Evolutionary conservation across 306 rosid genomes (phyloP), one percentile per base, ranked within the genome.

Genomic region (Pueraria montana): DNA sequence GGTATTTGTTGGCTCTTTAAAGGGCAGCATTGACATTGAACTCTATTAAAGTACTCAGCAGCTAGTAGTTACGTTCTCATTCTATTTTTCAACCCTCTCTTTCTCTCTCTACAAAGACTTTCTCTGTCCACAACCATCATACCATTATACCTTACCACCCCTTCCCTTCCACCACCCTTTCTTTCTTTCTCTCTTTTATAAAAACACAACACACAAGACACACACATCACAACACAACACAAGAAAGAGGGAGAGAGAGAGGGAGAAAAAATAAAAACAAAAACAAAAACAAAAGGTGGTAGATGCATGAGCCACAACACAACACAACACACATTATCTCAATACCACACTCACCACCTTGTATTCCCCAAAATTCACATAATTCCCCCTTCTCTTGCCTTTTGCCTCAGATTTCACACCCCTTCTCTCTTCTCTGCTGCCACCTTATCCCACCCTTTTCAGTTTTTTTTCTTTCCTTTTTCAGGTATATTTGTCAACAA

Each of bases 261-360:
- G 72, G 13, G 24, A 45, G 18, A 56, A 69, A 55, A 13, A 53
- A 56, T 0, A 82, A 27, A 53, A 65, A 55, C 16, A 86, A 59
- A 84, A 69, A 77, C 36, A 84, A 70, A 87, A 89, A 89, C 94
- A 89, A 91, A 91, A 93, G 93, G 94, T 90, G 91, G 94, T 90
- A 93, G 93, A 91, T 93, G 97, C 97, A 93, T 93, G 94, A 93
- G 91, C 89, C 92, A 84, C 91, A 89, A 79, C 85, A 73, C 62
- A 80, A 66, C 36, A 79, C 43, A 71, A 52, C 26, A 55, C 84
- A 86, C 83, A 80, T 68, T 82, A 79, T 88, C 88, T 84, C 81
- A 74, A 74, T 80, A 62, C 82, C 79, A 40, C 72, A 26, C 81
- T 85, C 84, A 77, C 93, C 97, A 89, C 92, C 95, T 89, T 88